Base-by-base conservation (phyloP, 164 flowering plant genomes). In the Amborella trichopoda region DNA sequence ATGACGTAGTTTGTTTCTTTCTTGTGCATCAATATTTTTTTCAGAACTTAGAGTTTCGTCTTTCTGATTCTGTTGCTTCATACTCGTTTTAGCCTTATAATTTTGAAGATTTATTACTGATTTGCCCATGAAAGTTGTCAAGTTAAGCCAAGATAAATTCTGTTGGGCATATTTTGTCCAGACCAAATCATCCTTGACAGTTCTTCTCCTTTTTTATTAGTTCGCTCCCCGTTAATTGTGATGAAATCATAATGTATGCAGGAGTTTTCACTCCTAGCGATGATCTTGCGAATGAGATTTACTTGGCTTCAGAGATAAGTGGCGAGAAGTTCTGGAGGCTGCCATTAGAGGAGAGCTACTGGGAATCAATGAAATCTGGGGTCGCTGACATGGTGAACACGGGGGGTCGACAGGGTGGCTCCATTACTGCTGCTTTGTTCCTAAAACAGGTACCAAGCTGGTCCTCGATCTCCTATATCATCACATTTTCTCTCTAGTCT, bases 341-440 rank as follows among this genome's bases (percentile, higher is more conserved):
- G 81, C 97, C 95, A 13, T 9, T 90, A 69, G 97, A 90, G 64
- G 97, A 90, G 9, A 90, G 94, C 54, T 90, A 90, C 41, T 90
- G 97, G 97, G 95, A 86, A 43, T 72, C 78, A 9, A 90, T 90
- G 97, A 90, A 90, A 60, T 90, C 97, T 21, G 86, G 94, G 28
- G 82, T 90, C 0, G 97, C 97, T 67, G 97, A 90, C 63, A 90
- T 90, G 97, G 83, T 86, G 6, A 90, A 90, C 66, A 83, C 95
- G 4, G 95, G 97, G 17, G 78, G 74, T 16, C 86, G 94, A 33
- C 82, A 55, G 46, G 97, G 95, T 48, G 97, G 97, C 47, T 57
- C 97, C 4, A 90, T 90, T 46, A 79, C 82, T 17, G 97, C 97
- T 36, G 95, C 97, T 40, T 64, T 90, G 27, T 90, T 90, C 80